Base-by-base conservation (phyloP, 2,329 filamentous ascomycete species). In the Beauveria varroae region DNA sequence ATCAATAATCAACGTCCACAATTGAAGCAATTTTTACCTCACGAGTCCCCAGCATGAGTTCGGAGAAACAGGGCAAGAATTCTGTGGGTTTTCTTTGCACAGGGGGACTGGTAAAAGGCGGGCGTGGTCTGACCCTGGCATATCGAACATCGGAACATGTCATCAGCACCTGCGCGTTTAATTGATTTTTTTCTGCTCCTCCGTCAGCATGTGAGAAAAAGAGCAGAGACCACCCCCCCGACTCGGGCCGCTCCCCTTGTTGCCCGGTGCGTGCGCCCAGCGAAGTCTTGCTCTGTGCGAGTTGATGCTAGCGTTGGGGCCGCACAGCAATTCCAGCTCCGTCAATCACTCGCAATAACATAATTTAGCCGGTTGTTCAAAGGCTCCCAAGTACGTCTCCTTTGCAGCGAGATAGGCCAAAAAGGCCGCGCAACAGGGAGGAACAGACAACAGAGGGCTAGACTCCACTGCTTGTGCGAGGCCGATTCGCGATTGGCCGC, bases 131-230 rank as follows among this genome's bases (percentile, higher is more conserved):
- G 26, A 51, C 26, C 49, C 49, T 20, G 20, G 49, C 12, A 34
- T 5, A 30, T 51, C 26, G 49, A 51, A 34, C 6, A 52, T 43
- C 16, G 18, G 41, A 43, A 43, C n/a, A 43, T 18, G 18, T n/a
- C 18, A 43, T 43, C 18, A 43, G 8, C 10, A 49, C n/a, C 14
- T 49, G 46, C 20, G 12, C 24, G 18, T 57, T 57, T 47, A 57
- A 57, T 57, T 49, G 54, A 49, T 37, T 47, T 57, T 57, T 14
- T 8, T 37, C 2, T 9, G 10, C 49, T 30, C 3, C 30, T 34
- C 41, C 7, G 54, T 24, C 53, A 46, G n/a, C 54, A 57, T 57
- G 54, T 57, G 54, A 57, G 54, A 47, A 34, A n/a, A 37, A 54
- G 37, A 40, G 53, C 54, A 30, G 24, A 28, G 56, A 51, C 56